Evolutionary conservation across 345 rosid species (phyloP).

Genomic region (Erodium maritimum): DNA sequence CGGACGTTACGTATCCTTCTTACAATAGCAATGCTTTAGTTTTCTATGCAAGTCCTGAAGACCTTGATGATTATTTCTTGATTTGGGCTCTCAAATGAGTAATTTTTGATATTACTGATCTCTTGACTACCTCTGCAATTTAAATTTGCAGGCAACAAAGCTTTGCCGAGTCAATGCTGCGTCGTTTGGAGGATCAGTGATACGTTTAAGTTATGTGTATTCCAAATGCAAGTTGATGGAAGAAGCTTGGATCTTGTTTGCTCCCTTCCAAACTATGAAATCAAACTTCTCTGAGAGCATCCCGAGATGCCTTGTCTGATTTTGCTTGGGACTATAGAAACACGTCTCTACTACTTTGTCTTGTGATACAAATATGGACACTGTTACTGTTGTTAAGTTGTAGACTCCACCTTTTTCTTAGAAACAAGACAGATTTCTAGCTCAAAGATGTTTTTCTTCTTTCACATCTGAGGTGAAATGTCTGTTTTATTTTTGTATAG

Average conservation of each 20-base stretch:
- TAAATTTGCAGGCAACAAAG: conserved; percentile 65
- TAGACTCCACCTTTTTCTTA: no score
- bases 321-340: background rate
- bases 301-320: background rate
- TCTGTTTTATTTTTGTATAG: no score
- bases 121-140: background rate
- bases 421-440: no score
- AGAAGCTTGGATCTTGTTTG: background rate
- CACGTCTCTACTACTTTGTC: no score
- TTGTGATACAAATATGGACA: background rate
- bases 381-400: no score
- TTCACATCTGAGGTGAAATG: no score
- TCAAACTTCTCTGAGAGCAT: no score
- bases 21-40: background rate
- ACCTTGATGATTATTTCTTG: background rate
- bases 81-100: background rate
- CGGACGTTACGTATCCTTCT: background rate
- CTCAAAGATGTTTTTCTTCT: no score
- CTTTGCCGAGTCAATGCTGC: conserved; percentile 79
- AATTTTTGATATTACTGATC: background rate
- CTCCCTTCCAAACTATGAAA: no score
- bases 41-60: background rate
- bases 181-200: conserved; percentile 66
- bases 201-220: background rate
- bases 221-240: background rate